Evolutionary conservation across 495 filamentous ascomycete genomes (phyloP), one percentile per base, ranked within the genome.

Genomic region (Symbiotaphrina buchneri): DNA sequence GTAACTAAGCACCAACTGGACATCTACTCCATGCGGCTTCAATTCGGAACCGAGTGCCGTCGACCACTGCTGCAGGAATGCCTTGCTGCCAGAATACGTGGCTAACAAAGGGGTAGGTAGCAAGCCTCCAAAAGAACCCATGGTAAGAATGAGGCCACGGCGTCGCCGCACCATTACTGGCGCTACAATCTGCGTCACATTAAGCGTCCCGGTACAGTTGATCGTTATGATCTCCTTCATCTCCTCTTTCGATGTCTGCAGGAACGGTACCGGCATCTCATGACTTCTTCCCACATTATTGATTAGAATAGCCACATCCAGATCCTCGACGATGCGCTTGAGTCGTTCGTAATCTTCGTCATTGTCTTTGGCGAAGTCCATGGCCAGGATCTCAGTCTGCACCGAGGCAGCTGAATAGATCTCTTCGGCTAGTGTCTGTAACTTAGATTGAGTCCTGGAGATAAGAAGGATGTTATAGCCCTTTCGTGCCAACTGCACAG

Each of bases 271-370:
- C 10, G 90, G 90, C 32, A 94, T 90, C 46, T 63, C 71, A 58
- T 95, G 90, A 49, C 72, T 81, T 51, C 77, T 74, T 39, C 90
- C 90, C 30, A 99, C 90, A 47, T 99, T 99, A 63, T 99, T 99
- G 55, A 99, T 59, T 34, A 99, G 56, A 39, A 99, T 70, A 26
- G 74, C 71, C 10, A 99, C 59, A 35, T 94, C 83, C 28, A 92
- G 61, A 5, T 64, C 67, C 15, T 66, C 49, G 32, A 91, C 52
- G 18, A 80, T 45, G 28, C 63, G 45, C 35, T 65, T 61, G 14
- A 97, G 65, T 14, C 61, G 60, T 21, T 64, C 63, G 56, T 84
- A 92, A 55, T 91, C 79, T 24, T 52, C 58, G 31, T 84, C 67
- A 32, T 66, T 49, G 52, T 84, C 74, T 45, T 63, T 52, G 18